Evolutionary conservation across 257 asterid species (phyloP), one percentile per base, ranked within the genome.

Genomic region (Primulina huaijiensis): DNA sequence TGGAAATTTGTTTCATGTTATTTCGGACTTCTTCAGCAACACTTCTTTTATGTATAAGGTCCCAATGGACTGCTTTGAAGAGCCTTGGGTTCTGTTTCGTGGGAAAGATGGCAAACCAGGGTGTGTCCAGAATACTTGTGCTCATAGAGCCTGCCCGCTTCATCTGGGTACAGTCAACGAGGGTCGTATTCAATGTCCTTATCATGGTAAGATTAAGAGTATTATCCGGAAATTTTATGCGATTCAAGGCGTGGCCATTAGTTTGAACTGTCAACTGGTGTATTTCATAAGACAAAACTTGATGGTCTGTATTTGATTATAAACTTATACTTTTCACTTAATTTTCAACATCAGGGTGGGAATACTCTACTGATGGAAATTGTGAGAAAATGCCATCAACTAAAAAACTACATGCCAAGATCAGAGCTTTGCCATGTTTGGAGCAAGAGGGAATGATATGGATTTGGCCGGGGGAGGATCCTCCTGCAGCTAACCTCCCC

Each of bases 321-420:
- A 3, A 6, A 33, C 65, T 81, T 68, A 71, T 34, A 27, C 19
- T 61, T 75, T 63, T 3, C 61, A 62, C 31, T 53, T 69, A 27
- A 75, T 76, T 64, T 77, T 79, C 55, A 58, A 73, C 67, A 27
- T 74, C 68, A 93, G 99, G 98, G 35, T 92, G 98, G 98, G 96
- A 90, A 77, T 92, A 92, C 80, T 71, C 97, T 8, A 90, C 95
- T 34, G 89, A 89, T 60, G 98, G 98, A 59, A 87, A 88, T 69
- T 92, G 98, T 61, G 85, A 92, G 84, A 90, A 92, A 76, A 92
- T 92, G 98, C 98, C 98, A 29, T 92, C 98, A 21, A 92, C 98
- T 37, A 90, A 79, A 80, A 46, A 80, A 37, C 81, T 81, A 21
- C 85, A 88, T 30, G 90, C 87, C 59, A 92, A 86, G 82, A 86